A percentile compares a stretch with the other conserved stretches of the same genome.
Evolutionary conservation across 2,329 filamentous ascomycete species (phyloP).

Genomic region (Clarireedia homoeocarpa): DNA sequence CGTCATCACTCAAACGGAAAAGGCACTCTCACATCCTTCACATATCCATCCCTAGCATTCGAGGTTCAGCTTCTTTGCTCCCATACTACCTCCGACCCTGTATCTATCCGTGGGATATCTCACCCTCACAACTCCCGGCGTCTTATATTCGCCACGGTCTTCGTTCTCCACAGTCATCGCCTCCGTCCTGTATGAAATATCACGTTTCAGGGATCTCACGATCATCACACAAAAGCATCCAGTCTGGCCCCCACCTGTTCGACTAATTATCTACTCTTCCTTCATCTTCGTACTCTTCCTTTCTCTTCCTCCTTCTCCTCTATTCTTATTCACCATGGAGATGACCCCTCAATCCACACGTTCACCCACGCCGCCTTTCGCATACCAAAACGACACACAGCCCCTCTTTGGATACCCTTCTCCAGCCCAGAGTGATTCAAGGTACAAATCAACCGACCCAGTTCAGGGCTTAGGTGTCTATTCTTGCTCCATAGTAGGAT

Average conservation of each 20-base stretch:
- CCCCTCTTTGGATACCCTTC: conserved; percentile 30
- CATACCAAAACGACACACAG: conserved; percentile 23
- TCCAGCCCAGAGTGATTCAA: conserved; percentile 27
- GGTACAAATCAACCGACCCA: conserved; percentile 24
- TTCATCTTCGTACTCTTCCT: conserved; percentile 10
- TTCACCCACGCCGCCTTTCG: conserved; percentile 26
- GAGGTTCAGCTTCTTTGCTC: neutral
- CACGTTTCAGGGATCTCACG: conserved; percentile 3
- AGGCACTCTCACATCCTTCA: conserved; percentile 6
- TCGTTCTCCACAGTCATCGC: conserved; percentile 3
- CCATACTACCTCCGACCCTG: neutral
- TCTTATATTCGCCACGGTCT: neutral
- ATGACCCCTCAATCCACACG: conserved; percentile 28
- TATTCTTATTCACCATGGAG: conserved; percentile 24
- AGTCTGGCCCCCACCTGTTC: conserved; percentile 10
- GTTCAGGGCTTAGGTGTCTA: conserved; percentile 26
- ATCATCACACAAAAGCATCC: neutral
- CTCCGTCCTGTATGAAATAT: conserved; percentile 7
- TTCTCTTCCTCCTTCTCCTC: conserved; percentile 6
- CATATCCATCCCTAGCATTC: neutral
- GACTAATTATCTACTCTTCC: conserved; percentile 4
- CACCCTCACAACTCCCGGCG: neutral
- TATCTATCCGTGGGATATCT: neutral
- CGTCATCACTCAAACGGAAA: neutral
- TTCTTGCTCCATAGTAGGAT: conserved; percentile 25